Evolutionary conservation across 345 rosid genomes (phyloP).

Genomic region (Limnanthes douglasii): DNA sequence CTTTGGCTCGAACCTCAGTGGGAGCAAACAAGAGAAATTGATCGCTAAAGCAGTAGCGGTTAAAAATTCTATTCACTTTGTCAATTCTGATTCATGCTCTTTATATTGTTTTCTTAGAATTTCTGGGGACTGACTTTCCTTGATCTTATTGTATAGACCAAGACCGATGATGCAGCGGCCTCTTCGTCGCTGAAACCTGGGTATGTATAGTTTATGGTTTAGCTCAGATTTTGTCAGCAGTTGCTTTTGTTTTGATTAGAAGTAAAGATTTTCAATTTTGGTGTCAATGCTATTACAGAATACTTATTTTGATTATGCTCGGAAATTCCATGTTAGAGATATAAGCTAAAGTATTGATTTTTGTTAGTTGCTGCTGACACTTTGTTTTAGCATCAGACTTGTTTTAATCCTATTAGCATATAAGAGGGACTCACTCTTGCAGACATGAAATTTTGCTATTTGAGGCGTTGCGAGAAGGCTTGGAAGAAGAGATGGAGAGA

Average conservation of each 20-base stretch:
- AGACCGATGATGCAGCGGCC: constrained; percentile 34
- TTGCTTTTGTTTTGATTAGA: neutral
- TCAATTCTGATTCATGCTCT: neutral
- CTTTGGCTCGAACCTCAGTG: constrained; percentile 17
- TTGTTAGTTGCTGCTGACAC: too few relatives aligned
- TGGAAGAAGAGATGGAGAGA: constrained; percentile 99
- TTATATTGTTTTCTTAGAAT: neutral
- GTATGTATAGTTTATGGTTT: too few relatives aligned
- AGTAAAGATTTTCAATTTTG: too few relatives aligned
- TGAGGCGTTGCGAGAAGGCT: constrained; percentile 84
- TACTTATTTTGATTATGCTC: too few relatives aligned
- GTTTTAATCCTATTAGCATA: neutral
- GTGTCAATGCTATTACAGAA: too few relatives aligned
- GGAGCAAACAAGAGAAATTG: constrained; percentile 26
- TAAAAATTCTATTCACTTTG: constrained; percentile 2
- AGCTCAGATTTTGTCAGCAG: neutral
- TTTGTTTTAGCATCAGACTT: too few relatives aligned
- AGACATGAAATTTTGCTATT: constrained; percentile 85
- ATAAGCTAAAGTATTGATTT: too few relatives aligned
- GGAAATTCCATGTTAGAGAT: too few relatives aligned
- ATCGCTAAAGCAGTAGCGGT: constrained; percentile 77
- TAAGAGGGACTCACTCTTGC: constrained; percentile 7
- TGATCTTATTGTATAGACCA: constrained; percentile 28
- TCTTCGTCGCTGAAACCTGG: constrained; percentile 49
- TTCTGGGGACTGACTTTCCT: neutral